These are phyloP conservation scores for Aethionema arabicum DNA, from an alignment of 345 rosid species.

Conservation along the genomic window DNA sequence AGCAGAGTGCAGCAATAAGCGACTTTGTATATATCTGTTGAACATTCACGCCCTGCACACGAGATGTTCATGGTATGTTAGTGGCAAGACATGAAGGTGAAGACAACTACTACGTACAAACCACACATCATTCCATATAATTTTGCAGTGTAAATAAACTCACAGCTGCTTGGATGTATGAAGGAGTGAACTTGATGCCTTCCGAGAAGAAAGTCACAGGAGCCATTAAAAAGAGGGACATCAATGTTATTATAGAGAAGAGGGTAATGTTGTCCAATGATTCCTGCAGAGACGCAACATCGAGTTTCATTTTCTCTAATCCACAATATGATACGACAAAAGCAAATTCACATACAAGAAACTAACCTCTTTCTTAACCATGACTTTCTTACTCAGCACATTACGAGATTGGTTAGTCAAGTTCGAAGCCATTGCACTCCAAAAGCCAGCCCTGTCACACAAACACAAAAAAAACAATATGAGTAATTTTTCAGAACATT, in stretches of 20 bases:
- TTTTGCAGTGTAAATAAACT: conserved; percentile 37
- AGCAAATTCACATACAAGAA: conserved; percentile 11
- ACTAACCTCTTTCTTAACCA: conserved; percentile 93
- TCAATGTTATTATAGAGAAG: conserved; percentile 93
- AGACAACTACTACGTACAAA: background rate
- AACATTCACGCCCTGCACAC: conserved; percentile 69
- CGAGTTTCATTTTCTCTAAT: background rate
- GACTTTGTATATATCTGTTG: conserved; percentile 59
- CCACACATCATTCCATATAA: background rate
- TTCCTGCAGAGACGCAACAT: conserved; percentile 51
- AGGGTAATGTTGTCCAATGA: conserved; percentile 96
- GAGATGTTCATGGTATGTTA: conserved; percentile 23
- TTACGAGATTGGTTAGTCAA: conserved; percentile 84
- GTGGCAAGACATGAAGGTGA: conserved; percentile 15
- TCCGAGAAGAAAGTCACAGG: conserved; percentile 79
- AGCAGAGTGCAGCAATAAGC: conserved; percentile 80
- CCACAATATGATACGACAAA: conserved; percentile 1
- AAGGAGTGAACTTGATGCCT: conserved; percentile 91
- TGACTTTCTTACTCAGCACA: conserved; percentile 91
- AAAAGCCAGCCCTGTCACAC: conserved; percentile 71
- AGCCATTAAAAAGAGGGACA: conserved; percentile 82
- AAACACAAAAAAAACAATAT: background rate
- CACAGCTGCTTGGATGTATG: conserved; percentile 77
- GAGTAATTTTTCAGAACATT: conserved; percentile 8
- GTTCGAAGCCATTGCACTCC: conserved; percentile 95